A percentile compares a stretch with the other conserved stretches of the same genome.
These are phyloP conservation scores for Stagonosporopsis tanaceti DNA, from an alignment of 2,329 filamentous ascomycete genomes.

Conservation along the genomic window DNA sequence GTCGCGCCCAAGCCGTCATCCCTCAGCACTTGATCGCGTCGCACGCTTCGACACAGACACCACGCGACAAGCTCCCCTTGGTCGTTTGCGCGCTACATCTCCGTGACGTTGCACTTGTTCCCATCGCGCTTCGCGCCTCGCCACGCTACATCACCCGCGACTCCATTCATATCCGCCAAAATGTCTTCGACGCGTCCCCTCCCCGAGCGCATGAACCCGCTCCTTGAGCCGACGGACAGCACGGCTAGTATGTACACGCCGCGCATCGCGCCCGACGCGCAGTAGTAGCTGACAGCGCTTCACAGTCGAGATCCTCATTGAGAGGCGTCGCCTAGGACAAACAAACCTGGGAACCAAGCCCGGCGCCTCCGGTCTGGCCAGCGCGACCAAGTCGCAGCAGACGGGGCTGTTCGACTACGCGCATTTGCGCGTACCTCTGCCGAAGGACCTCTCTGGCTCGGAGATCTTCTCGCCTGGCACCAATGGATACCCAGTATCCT, in stretches of 20 bases:
- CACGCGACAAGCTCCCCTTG: constrained; percentile 7
- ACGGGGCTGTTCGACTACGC: constrained; percentile 94
- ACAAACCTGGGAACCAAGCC: constrained; percentile 88
- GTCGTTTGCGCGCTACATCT: constrained; percentile 17
- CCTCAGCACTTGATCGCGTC: constrained; percentile 19
- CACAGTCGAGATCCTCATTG: constrained; percentile 68
- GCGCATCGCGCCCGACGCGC: constrained; percentile 37
- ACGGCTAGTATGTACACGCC: constrained; percentile 66
- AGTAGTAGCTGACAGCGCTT: constrained; percentile 36
- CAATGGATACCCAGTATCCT: constrained; percentile 77
- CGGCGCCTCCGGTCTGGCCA: constrained; percentile 72
- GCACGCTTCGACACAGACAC: not conserved
- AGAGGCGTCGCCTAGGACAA: constrained; percentile 87
- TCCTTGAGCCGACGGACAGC: constrained; percentile 68
- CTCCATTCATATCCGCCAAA: constrained; percentile 25
- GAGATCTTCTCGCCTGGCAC: constrained; percentile 86
- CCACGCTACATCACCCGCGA: constrained; percentile 21
- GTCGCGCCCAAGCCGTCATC: constrained; percentile 9
- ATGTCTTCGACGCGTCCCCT: constrained; percentile 58
- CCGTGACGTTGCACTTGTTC: constrained; percentile 17
- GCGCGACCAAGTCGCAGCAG: constrained; percentile 75
- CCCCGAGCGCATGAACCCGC: constrained; percentile 69
- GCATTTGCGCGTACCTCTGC: constrained; percentile 89
- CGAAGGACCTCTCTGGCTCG: constrained; percentile 84
- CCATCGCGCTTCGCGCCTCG: constrained; percentile 37